phyloP scores from a whole-genome alignment of 192 early-diverging fungal species.

The Anaeromyces robustus region DNA sequence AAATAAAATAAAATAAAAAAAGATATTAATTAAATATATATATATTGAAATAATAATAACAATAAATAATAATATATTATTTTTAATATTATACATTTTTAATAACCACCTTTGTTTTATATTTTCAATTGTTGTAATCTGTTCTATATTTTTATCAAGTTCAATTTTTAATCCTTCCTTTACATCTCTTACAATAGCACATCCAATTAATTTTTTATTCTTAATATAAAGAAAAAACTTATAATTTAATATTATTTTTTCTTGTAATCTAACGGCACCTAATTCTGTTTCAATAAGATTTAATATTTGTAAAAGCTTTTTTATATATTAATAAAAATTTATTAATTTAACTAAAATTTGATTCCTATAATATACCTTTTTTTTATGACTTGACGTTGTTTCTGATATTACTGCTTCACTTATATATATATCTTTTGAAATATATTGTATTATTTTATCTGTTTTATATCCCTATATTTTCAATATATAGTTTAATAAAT shows the following conservation, averaged over 20 bases:
- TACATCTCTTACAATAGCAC: slow-evolving; percentile 4
- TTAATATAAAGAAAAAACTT: slow-evolving; percentile 4
- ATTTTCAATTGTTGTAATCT: background rate
- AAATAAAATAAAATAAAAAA: too few relatives aligned
- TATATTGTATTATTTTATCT: slow-evolving; percentile 4
- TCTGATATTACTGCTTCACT: background rate
- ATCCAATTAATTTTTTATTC: slow-evolving; percentile 10
- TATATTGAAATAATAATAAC: too few relatives aligned
- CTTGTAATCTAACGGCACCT: slow-evolving; percentile 3
- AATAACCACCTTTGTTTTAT: background rate
- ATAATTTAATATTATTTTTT: background rate
- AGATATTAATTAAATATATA: too few relatives aligned
- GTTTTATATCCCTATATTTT: slow-evolving; percentile 5
- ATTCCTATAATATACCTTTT: background rate
- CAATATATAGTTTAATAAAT: too few relatives aligned
- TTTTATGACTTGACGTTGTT: background rate
- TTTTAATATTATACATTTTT: too few relatives aligned
- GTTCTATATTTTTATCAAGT: background rate
- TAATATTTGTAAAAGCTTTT: slow-evolving; percentile 8
- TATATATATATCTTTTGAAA: slow-evolving; percentile 1
- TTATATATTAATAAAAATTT: background rate
- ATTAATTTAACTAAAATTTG: too few relatives aligned
- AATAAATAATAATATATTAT: too few relatives aligned
- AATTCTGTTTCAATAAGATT: slow-evolving; percentile 8
- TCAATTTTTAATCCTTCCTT: background rate